Base-by-base conservation (phyloP, 305 asterid genomes). In the Fraxinus sp. region DNA sequence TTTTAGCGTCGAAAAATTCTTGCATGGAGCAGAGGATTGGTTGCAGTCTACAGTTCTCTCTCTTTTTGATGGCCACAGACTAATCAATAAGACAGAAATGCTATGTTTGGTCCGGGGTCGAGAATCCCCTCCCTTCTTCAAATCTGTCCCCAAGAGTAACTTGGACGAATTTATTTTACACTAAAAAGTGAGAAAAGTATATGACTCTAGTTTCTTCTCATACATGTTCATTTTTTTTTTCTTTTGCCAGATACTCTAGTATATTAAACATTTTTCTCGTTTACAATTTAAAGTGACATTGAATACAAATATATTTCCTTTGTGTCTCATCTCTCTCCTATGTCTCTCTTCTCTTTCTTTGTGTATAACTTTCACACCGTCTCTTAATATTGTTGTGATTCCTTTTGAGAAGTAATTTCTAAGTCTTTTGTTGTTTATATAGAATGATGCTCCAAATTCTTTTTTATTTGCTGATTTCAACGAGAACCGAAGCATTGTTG, bases 1-100 rank as follows among this genome's bases (percentile, higher is more conserved):
- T 79, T 93, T 91, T 55, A 78, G 41, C 13, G 90, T 83, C 33
- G 81, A 81, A 44, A 85, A 86, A 74, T 93, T 92, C 83, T 84
- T 90, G 88, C 94, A 84, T 83, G 96, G 91, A 18, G 86, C 88
- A 20, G 94, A 92, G 84, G 86, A 79, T 59, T 93, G 95, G 96
- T 82, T 93, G 46, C 87, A 86, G 82, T 86, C 90, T 0, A 85
- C 83, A 37, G 93, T 89, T 24, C 70, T 93, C 2, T 92, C 96
- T 70, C 85, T 89, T 28, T 78, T 89, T 8, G 57, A 59, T 28
- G 44, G 77, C 32, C 33, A 62, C 5, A 14, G 16, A 11, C 7
- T 35, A 11, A 68, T 68, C 3, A 68, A 68, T 28, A 13, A 68
- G 36, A 68, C 74, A 68, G 74, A 66, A 28, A 68, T 24, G 74